phyloP scores from a whole-genome alignment of 2,329 filamentous ascomycete genomes.

The Phaeosphaeriaceae sp. region DNA sequence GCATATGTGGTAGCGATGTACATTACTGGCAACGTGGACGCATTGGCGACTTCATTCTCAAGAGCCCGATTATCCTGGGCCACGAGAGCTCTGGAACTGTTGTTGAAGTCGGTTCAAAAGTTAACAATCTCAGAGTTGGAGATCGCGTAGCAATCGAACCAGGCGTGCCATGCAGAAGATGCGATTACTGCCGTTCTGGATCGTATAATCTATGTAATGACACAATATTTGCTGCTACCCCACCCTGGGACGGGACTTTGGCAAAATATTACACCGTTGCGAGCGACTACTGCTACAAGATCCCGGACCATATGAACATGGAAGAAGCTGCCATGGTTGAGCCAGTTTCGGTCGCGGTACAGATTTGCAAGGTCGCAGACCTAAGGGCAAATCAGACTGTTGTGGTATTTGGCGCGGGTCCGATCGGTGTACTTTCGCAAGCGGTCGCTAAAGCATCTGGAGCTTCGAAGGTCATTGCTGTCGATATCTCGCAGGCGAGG shows the following conservation, averaged over 20 bases:
- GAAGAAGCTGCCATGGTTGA: slow-evolving; percentile 30
- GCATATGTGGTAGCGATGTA: background rate
- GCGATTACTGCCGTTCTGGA: slow-evolving; percentile 15
- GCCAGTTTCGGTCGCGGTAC: slow-evolving; percentile 27
- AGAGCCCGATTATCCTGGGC: slow-evolving; percentile 29
- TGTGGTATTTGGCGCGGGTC: slow-evolving; percentile 52
- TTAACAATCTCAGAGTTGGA: slow-evolving; percentile 23
- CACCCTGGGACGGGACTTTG: slow-evolving; percentile 26
- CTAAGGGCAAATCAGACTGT: slow-evolving; percentile 36
- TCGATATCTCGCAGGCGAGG: slow-evolving; percentile 79
- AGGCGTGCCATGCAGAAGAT: slow-evolving; percentile 26
- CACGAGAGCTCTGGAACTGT: slow-evolving; percentile 34
- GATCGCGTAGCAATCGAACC: slow-evolving; percentile 37
- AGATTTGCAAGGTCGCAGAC: slow-evolving; percentile 20
- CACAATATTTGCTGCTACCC: slow-evolving; percentile 29
- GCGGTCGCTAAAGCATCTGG: slow-evolving; percentile 82
- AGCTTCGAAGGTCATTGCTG: slow-evolving; percentile 76
- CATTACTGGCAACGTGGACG: slow-evolving; percentile 9
- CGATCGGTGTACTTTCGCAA: slow-evolving; percentile 80
- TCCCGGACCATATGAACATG: slow-evolving; percentile 20
- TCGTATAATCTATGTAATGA: slow-evolving; percentile 29
- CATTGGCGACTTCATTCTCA: slow-evolving; percentile 23
- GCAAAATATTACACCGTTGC: slow-evolving; percentile 22
- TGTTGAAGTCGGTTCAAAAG: slow-evolving; percentile 21
- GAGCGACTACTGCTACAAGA: slow-evolving; percentile 24